Evolutionary conservation across 805 yeast genomes (phyloP), one percentile per base, ranked within the genome.

Genomic region (Phaffomyces thermotolerans): DNA sequence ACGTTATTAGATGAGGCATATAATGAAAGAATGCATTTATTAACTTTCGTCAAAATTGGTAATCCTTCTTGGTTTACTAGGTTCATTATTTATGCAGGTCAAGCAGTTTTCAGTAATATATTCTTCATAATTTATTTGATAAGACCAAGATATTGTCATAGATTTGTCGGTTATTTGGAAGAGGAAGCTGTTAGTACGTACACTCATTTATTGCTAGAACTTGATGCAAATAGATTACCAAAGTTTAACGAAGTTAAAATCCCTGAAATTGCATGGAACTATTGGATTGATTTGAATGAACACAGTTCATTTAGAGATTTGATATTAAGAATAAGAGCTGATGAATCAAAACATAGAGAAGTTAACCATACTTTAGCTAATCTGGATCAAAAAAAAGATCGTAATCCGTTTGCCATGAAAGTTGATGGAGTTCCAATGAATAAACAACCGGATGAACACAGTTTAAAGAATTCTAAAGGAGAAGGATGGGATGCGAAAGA

Each of bases 281-380:
- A 83, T 62, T 82, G 87, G 86, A 34, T 43, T 3, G 69, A 74
- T 17, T 67, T 83, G 66, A 53, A 54, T 35, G 71, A 71, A 27
- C 56, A 76, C 22, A 68, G 82, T 24, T 64, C 76, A 3, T 73
- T 82, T 62, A 67, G 68, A 46, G 87, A 82, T 49, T 68, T 83
- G 56, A 66, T 83, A 38, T 68, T 71, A 46, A 71, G 78, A 51
- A 67, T 83, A 22, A 72, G 89, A 49, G 90, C 90, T 2, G 90
- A 82, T 55, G 90, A 82, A 60, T 81, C 87, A 34, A 82, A 82
- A 58, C 89, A 82, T 57, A 71, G 90, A 60, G 90, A 83, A 56
- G 89, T 83, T 25, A 83, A 82, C 63, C 90, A 82, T 54, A 83
- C 89, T 0, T 72, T 81, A 55, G 89, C 85, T 13, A 81, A 81